These are phyloP conservation scores for Globisporangium cystogenes DNA, from an alignment of 352 stramenopile genomes.

Conservation along the genomic window DNA sequence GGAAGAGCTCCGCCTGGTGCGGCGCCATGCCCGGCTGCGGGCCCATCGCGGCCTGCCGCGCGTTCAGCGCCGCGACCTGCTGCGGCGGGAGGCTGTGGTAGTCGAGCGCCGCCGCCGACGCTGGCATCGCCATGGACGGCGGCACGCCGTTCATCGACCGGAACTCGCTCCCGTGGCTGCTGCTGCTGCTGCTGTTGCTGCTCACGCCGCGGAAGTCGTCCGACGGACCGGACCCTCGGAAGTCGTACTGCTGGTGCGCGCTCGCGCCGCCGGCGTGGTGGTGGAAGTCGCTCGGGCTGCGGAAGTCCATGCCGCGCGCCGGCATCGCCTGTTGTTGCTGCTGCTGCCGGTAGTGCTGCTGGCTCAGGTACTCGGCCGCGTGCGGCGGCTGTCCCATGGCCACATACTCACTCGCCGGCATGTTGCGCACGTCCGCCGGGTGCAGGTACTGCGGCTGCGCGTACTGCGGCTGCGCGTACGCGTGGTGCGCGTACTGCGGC, in stretches of 20 bases:
- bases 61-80: neutral
- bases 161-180: neutral
- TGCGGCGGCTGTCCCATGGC: neutral
- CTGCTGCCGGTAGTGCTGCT: neutral
- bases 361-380: constrained; percentile 1
- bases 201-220: constrained; percentile 2
- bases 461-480: neutral
- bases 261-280: neutral
- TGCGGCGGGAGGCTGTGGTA: constrained; percentile 1
- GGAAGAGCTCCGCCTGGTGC: constrained; percentile 10
- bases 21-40: constrained; percentile 9
- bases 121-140: neutral
- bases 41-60: constrained; percentile 2
- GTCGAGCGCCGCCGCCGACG: neutral
- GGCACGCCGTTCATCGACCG: neutral
- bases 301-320: neutral
- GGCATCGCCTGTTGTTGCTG: neutral
- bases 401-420: neutral
- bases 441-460: constrained; percentile 2
- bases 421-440: constrained; percentile 1
- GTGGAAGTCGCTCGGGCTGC: neutral
- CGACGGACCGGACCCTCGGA: neutral
- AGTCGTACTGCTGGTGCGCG: neutral
- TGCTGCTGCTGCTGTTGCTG: constrained; percentile 1
- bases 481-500: neutral